Percentiles rank a stretch among this genome's conserved stretches.
Evolutionary conservation across 768 basidiomycete genomes (phyloP).

Genomic region (Panus rudis): DNA sequence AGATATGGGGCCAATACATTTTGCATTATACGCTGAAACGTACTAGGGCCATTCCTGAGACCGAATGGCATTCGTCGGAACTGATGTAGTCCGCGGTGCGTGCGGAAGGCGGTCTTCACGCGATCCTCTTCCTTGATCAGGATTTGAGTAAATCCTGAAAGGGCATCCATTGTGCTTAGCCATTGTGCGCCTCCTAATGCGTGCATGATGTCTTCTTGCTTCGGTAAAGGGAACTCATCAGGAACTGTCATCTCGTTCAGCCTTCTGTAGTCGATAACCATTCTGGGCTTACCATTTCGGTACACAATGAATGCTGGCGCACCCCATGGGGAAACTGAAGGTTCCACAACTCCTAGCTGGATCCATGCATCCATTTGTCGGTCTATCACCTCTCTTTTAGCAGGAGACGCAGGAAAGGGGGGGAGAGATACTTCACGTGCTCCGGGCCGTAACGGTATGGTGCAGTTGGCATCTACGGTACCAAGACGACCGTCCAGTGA

Average conservation of each 20-base stretch:
- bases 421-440: constrained; percentile 12
- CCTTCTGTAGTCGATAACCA: constrained; percentile 27
- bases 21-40: constrained; percentile 37
- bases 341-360: constrained; percentile 13
- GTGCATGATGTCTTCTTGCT: constrained; percentile 15
- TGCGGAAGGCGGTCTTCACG: constrained; percentile 31
- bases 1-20: constrained; percentile 9
- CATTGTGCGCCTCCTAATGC: constrained; percentile 19
- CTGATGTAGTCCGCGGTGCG: constrained; percentile 33
- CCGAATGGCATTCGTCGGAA: constrained; percentile 36
- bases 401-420: constrained; percentile 16
- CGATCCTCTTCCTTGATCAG: constrained; percentile 21
- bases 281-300: background rate
- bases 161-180: constrained; percentile 28
- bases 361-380: background rate
- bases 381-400: constrained; percentile 8
- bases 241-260: constrained; percentile 21
- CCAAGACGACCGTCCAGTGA: constrained; percentile 20
- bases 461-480: constrained; percentile 8
- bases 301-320: background rate
- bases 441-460: constrained; percentile 13
- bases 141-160: constrained; percentile 36
- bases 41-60: constrained; percentile 23
- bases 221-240: constrained; percentile 15
- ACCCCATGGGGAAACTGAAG: constrained; percentile 1